Percentiles rank a stretch among this genome's conserved stretches.
These are phyloP conservation scores for Phaeodactylum tricornutum DNA, from an alignment of 108 stramenopile genomes.

Conservation along the genomic window DNA sequence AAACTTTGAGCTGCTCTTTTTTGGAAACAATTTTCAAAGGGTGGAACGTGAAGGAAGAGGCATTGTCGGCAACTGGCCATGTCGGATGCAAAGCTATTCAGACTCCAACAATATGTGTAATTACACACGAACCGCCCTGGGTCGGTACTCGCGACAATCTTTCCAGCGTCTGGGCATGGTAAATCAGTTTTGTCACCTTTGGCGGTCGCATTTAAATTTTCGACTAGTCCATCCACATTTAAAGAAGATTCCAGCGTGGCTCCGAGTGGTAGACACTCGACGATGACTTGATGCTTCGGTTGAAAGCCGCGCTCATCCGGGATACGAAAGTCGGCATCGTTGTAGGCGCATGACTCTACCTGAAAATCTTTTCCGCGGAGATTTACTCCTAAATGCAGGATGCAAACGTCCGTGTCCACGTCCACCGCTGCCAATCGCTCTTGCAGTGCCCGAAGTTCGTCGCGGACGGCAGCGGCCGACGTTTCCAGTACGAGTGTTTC, in stretches of 20 bases:
- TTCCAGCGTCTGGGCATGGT: neutral
- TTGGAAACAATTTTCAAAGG: constrained; percentile 13
- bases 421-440: neutral
- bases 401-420: constrained; percentile 11
- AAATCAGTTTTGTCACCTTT: neutral
- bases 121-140: constrained; percentile 85
- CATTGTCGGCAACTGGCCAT: constrained; percentile 1
- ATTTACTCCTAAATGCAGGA: constrained; percentile 77
- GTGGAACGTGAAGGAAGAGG: constrained; percentile 74
- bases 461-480: constrained; percentile 39
- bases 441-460: constrained; percentile 21
- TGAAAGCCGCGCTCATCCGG: constrained; percentile 76
- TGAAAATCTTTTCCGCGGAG: constrained; percentile 41
- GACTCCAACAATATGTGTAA: constrained; percentile 66
- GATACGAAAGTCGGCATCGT: constrained; percentile 86
- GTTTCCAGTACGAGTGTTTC: constrained; percentile 56
- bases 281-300: constrained; percentile 43
- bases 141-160: constrained; percentile 32
- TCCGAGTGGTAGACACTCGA: constrained; percentile 5
- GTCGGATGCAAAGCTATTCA: constrained; percentile 29
- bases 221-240: neutral
- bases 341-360: constrained; percentile 85
- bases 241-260: neutral
- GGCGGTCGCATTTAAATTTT: constrained; percentile 1
- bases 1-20: no score